Evolutionary conservation across 768 basidiomycete genomes (phyloP), one percentile per base, ranked within the genome.

Genomic region (Tubosaeta sp.): DNA sequence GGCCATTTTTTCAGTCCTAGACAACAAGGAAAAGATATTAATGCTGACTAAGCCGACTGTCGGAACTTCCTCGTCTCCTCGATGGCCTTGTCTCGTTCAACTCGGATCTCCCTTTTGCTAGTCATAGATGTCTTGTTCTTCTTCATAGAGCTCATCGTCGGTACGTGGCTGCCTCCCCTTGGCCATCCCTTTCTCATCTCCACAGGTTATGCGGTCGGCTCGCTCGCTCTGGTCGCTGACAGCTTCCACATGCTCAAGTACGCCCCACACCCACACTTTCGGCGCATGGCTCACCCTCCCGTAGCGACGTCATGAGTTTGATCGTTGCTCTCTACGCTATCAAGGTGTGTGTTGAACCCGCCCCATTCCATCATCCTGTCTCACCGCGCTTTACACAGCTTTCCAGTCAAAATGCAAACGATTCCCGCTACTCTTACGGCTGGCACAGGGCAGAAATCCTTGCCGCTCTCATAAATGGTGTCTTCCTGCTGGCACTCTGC

Each of bases 241-340:
- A 89, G 88, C 59, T 98, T 98, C 71, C 95, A 98, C 73, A 98
- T 97, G 95, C 85, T 97, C 73, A 97, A 97, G 94, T 95, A 58
- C 55, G 85, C 72, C 41, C 13, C 47, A 19, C 1, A 16, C 26
- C 31, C 22, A 9, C 42, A 26, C 49, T 48, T 52, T 43, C 6
- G 26, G 16, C 46, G 50, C 49, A 10, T 44, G 34, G 42, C 61
- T 65, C 42, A 54, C 43, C 53, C 53, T 17, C 39, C 45, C 41
- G 16, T 71, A 98, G 95, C 75, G 97, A 99, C 79, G 92, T 97
- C 60, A 82, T 97, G 82, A 97, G 94, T 68, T 75, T 99, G 54
- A 66, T 95, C 52, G 94, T 98, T 48, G 97, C 95, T 2, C 82
- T 98, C 9, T 97, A 97, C 70, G 95, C 95, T 14, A 91, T 95